Evolutionary conservation across 495 filamentous ascomycete species (phyloP).

Genomic region (Durotheca rogersii): DNA sequence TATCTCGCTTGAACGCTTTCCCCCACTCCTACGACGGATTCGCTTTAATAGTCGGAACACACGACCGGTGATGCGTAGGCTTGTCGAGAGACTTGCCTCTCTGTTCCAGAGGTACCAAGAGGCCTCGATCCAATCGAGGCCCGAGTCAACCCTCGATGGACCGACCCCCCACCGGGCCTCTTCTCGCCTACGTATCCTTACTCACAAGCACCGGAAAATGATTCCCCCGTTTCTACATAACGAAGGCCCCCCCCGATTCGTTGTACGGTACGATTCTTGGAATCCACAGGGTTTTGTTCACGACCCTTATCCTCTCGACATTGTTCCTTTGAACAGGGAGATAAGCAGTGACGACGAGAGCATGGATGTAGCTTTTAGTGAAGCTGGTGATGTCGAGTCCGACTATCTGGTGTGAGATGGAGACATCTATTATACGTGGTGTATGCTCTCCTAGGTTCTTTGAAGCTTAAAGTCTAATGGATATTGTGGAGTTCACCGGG

Average conservation of each 20-base stretch:
- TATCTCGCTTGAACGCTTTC: constrained; percentile 6
- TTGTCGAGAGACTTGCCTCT: not conserved
- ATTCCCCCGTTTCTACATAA: constrained; percentile 11
- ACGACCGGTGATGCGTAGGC: not conserved
- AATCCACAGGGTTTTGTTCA: constrained; percentile 1
- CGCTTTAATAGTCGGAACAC: not conserved
- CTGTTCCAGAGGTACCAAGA: constrained; percentile 6
- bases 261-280: constrained; percentile 20
- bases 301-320: not conserved
- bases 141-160: not conserved
- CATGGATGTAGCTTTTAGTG: constrained; percentile 12
- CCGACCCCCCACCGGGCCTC: not conserved
- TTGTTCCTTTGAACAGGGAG: constrained; percentile 1
- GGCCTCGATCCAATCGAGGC: not conserved
- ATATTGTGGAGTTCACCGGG: too few species aligned
- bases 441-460: not conserved
- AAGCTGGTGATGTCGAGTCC: not conserved
- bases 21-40: not conserved
- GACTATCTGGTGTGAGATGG: not conserved
- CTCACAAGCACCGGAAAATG: constrained; percentile 1
- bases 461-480: too few species aligned
- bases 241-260: constrained; percentile 2
- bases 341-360: constrained; percentile 17
- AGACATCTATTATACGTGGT: not conserved
- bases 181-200: constrained; percentile 17